Evolutionary conservation across 495 filamentous ascomycete species (phyloP).

Genomic region (Xylaria scruposa): DNA sequence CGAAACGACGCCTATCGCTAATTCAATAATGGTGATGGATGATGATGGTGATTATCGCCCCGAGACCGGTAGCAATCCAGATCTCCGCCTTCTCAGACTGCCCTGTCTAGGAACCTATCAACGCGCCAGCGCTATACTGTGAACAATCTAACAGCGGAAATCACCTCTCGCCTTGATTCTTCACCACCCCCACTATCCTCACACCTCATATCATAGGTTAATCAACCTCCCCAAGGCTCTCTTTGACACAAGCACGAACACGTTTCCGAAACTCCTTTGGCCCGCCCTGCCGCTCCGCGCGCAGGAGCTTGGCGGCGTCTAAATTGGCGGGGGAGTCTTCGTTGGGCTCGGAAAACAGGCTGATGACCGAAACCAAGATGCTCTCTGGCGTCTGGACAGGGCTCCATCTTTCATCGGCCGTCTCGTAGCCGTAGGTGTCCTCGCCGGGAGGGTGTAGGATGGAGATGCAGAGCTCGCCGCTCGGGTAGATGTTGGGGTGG

Average conservation of each 20-base stretch:
- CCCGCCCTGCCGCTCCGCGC: constrained; percentile 71
- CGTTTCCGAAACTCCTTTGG: constrained; percentile 75
- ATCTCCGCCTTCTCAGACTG: not conserved
- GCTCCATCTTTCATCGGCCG: constrained; percentile 89
- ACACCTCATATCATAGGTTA: not conserved
- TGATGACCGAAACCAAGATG: constrained; percentile 90
- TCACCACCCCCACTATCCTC: not conserved
- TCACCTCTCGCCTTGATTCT: not conserved
- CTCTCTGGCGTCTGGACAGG: constrained; percentile 98
- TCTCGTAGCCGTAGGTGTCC: constrained; percentile 94
- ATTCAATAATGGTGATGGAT: constrained; percentile 4
- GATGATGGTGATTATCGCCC: not conserved
- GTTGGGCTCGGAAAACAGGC: constrained; percentile 90
- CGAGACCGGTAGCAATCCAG: not conserved
- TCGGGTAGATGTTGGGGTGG: constrained; percentile 93
- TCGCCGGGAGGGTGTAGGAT: constrained; percentile 97
- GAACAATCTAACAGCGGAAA: not conserved
- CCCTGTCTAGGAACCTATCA: not conserved
- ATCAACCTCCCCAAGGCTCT: constrained; percentile 80
- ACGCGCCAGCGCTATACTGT: not conserved
- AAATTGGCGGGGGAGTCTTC: constrained; percentile 96
- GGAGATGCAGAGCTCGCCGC: constrained; percentile 93
- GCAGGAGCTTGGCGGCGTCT: constrained; percentile 86
- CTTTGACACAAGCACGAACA: constrained; percentile 78
- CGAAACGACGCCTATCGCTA: constrained; percentile 20